Percentiles rank a stretch among this genome's conserved stretches.
Evolutionary conservation across 2,329 filamentous ascomycete genomes (phyloP).

Genomic region (Sclerotinia spermophila): DNA sequence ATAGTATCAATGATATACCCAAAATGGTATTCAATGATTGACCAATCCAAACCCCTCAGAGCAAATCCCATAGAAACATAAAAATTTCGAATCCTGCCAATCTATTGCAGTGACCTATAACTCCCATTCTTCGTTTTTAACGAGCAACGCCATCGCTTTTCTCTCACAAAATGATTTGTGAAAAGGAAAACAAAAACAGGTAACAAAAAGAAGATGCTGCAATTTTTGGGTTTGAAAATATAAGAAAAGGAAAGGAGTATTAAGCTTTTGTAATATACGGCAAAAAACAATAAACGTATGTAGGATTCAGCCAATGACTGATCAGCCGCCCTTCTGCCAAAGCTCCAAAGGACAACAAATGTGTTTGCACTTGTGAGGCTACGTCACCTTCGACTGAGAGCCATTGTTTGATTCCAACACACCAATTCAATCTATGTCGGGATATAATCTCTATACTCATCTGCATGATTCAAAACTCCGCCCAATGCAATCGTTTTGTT

Average conservation of each 20-base stretch:
- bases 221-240: slow-evolving; percentile 1
- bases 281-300: background rate
- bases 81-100: background rate
- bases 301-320: background rate
- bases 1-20: slow-evolving; percentile 7
- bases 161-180: background rate
- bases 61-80: background rate
- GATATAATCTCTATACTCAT: slow-evolving; percentile 32
- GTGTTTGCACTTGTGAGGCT: background rate
- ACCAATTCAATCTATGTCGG: slow-evolving; percentile 33
- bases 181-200: background rate
- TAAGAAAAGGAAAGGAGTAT: background rate
- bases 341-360: background rate
- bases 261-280: background rate
- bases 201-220: slow-evolving; percentile 6
- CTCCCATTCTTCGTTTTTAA: slow-evolving; percentile 1
- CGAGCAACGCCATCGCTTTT: background rate
- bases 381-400: background rate
- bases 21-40: slow-evolving; percentile 14
- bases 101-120: slow-evolving; percentile 8
- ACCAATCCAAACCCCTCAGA: background rate
- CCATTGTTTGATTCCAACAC: slow-evolving; percentile 16
- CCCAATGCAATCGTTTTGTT: slow-evolving; percentile 30
- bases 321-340: background rate
- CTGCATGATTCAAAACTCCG: slow-evolving; percentile 32